Evolutionary conservation across 1,284 basidiomycete genomes (phyloP).

Genomic region (Pseudozyma pruni): DNA sequence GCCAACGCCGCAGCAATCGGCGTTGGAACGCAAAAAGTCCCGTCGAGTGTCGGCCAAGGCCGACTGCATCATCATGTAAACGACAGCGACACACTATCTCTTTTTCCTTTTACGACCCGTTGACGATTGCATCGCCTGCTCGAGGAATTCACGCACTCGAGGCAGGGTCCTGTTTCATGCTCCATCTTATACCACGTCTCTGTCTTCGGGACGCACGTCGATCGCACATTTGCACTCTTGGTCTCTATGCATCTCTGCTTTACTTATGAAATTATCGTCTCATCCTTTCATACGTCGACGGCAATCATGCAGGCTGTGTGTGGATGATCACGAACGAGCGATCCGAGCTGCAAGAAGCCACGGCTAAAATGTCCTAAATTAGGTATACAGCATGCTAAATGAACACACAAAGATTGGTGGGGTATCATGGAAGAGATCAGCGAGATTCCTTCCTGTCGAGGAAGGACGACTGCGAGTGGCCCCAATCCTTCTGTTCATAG

Average conservation of each 20-base stretch:
- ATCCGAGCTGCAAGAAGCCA: too few species aligned
- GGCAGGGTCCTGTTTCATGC: background rate
- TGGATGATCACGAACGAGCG: too few species aligned
- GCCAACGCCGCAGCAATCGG: slow-evolving; percentile 23
- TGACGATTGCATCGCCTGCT: background rate
- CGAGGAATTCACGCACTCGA: slow-evolving; percentile 22
- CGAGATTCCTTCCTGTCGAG: slow-evolving; percentile 5
- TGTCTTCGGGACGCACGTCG: too few species aligned
- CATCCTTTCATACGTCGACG: too few species aligned
- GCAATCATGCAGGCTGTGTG: too few species aligned
- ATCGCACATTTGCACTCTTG: too few species aligned
- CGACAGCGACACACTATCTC: too few species aligned
- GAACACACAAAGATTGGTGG: background rate
- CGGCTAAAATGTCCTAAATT: background rate
- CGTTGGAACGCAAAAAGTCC: slow-evolving; percentile 39
- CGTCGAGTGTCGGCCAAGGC: slow-evolving; percentile 37
- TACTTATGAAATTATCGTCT: too few species aligned
- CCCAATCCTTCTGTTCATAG: slow-evolving; percentile 1
- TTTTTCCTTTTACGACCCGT: background rate
- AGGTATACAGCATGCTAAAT: background rate
- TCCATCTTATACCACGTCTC: slow-evolving; percentile 4
- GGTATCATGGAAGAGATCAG: background rate
- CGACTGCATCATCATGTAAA: slow-evolving; percentile 50
- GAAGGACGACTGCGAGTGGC: slow-evolving; percentile 12
- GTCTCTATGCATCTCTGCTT: too few species aligned